These are phyloP conservation scores for Geosmithia putterillii DNA, from an alignment of 2,329 filamentous ascomycete genomes.

Conservation along the genomic window DNA sequence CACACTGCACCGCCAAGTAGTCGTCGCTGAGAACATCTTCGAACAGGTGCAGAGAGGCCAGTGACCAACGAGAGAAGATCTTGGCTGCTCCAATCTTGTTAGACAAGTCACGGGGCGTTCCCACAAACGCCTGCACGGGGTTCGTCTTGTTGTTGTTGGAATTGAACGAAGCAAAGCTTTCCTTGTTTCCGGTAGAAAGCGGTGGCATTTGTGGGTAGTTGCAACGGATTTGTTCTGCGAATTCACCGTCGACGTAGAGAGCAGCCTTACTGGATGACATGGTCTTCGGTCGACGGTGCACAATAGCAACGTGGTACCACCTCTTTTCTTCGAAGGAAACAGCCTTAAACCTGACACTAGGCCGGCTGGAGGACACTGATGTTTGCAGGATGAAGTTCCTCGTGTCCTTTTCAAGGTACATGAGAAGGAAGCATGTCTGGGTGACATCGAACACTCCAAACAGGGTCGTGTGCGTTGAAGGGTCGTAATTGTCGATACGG, in stretches of 20 bases:
- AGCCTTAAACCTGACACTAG: constrained; percentile 88
- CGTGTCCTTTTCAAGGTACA: constrained; percentile 88
- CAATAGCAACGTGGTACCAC: constrained; percentile 92
- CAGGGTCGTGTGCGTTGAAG: constrained; percentile 77
- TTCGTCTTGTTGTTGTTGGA: constrained; percentile 44
- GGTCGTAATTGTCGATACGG: constrained; percentile 76
- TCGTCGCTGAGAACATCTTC: constrained; percentile 84
- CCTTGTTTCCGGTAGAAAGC: constrained; percentile 45
- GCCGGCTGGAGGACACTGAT: constrained; percentile 72
- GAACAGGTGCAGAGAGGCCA: constrained; percentile 82
- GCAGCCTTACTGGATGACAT: constrained; percentile 70
- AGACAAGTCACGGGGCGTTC: constrained; percentile 82
- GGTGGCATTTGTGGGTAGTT: constrained; percentile 73
- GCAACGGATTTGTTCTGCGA: constrained; percentile 82
- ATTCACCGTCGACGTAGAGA: constrained; percentile 86
- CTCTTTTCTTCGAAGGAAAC: constrained; percentile 59
- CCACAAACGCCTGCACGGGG: constrained; percentile 82
- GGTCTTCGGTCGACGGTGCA: constrained; percentile 68
- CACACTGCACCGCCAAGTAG: constrained; percentile 78
- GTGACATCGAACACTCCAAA: constrained; percentile 90
- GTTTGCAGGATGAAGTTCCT: constrained; percentile 93
- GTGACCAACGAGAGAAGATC: constrained; percentile 71
- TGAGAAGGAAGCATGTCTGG: constrained; percentile 86
- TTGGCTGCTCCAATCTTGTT: constrained; percentile 60
- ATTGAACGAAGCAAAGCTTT: constrained; percentile 59